Evolutionary conservation across 768 basidiomycete genomes (phyloP).

Genomic region (Kwoniella pini): DNA sequence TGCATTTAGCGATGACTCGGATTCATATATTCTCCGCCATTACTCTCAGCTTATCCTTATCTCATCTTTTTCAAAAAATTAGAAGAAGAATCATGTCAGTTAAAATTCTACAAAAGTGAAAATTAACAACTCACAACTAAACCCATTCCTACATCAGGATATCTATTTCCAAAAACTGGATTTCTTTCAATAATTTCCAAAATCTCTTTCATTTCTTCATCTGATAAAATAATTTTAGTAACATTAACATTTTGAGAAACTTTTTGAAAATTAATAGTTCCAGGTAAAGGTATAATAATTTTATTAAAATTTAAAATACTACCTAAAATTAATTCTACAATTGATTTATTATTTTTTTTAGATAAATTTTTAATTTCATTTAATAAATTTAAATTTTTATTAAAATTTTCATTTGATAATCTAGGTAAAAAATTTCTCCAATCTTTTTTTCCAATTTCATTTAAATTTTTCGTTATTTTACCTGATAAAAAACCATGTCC

Average conservation of each 20-base stretch:
- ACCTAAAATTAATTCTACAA: not conserved
- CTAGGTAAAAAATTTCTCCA: constrained; percentile 43
- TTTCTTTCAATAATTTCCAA: constrained; percentile 40
- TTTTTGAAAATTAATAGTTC: constrained; percentile 55
- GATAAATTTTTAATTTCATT: not conserved
- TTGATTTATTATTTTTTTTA: not conserved
- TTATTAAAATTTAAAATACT: not conserved
- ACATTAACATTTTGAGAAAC: constrained; percentile 59
- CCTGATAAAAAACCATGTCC: constrained; percentile 51
- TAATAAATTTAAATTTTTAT: constrained; percentile 44
- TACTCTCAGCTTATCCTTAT: too few relatives aligned
- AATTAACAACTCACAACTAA: not conserved
- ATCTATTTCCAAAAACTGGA: not conserved
- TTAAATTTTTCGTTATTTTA: constrained; percentile 38
- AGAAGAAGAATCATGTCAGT: too few relatives aligned
- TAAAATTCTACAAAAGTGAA: too few relatives aligned
- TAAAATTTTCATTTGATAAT: not conserved
- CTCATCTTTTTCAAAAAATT: too few relatives aligned
- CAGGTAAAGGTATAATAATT: constrained; percentile 56
- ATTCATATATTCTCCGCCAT: too few relatives aligned
- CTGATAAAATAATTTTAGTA: constrained; percentile 56
- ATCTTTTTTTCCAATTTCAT: constrained; percentile 54
- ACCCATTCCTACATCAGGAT: not conserved
- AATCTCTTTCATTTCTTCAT: constrained; percentile 57
- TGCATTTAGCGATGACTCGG: too few relatives aligned